phyloP scores from a whole-genome alignment of 768 basidiomycete genomes.

The Russula foetens region DNA sequence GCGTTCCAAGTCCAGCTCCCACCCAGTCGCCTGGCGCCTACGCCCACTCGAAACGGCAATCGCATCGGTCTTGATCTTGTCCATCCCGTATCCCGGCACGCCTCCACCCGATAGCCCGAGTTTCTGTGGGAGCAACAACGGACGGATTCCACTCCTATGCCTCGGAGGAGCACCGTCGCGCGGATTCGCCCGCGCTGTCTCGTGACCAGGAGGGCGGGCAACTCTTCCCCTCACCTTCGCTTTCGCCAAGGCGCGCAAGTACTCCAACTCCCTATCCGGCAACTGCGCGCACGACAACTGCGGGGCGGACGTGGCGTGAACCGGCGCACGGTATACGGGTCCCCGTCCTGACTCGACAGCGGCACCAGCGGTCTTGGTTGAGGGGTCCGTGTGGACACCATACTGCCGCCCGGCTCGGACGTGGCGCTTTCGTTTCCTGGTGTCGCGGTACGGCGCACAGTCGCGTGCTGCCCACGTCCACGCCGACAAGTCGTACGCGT shows the following conservation, averaged over 20 bases:
- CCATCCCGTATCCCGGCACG: slow-evolving; percentile 3
- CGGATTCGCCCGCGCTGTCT: too few species aligned
- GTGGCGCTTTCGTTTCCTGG: not conserved
- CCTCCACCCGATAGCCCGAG: slow-evolving; percentile 10
- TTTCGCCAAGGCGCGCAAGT: slow-evolving; percentile 8
- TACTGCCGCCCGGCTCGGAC: not conserved
- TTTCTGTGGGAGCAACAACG: slow-evolving; percentile 23
- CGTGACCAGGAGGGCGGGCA: not conserved
- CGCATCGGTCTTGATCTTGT: slow-evolving; percentile 17
- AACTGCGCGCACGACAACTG: not conserved
- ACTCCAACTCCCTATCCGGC: slow-evolving; percentile 2
- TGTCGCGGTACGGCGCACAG: not conserved
- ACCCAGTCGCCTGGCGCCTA: not conserved
- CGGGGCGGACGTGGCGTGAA: slow-evolving; percentile 4
- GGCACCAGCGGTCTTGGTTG: not conserved
- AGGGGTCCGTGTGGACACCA: not conserved
- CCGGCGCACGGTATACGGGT: not conserved
- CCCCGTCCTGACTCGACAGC: not conserved
- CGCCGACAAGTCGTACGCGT: slow-evolving; percentile 13
- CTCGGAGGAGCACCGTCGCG: not conserved
- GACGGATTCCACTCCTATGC: slow-evolving; percentile 18
- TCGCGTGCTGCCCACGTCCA: slow-evolving; percentile 15
- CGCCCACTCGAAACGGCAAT: slow-evolving; percentile 4
- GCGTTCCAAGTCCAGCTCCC: slow-evolving; percentile 7
- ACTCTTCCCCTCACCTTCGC: not conserved